phyloP scores from a whole-genome alignment of 306 rosid species.

The Vigna nakashimae region DNA sequence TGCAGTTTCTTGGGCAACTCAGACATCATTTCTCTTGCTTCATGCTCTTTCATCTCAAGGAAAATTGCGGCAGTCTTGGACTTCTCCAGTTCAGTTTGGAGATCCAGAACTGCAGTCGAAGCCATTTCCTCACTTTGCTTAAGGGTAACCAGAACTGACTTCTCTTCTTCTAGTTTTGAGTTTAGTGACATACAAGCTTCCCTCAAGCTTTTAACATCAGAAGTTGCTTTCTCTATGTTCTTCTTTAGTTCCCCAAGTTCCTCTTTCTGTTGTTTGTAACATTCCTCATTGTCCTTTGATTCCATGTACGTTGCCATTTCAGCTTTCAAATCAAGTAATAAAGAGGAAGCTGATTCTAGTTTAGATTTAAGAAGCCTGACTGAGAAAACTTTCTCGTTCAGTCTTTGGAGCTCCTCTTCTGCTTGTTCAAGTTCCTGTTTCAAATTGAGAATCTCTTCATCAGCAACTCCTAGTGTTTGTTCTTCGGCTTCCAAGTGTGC shows the following conservation, averaged over 20 bases:
- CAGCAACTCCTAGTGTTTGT: constrained; percentile 63
- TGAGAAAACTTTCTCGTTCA: constrained; percentile 67
- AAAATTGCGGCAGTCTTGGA: constrained; percentile 62
- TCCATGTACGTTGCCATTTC: constrained; percentile 81
- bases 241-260: constrained; percentile 76
- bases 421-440: constrained; percentile 74
- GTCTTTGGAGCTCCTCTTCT: constrained; percentile 71
- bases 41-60: constrained; percentile 72
- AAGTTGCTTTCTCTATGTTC: constrained; percentile 71
- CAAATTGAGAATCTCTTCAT: constrained; percentile 64
- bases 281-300: constrained; percentile 68
- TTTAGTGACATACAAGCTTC: constrained; percentile 71
- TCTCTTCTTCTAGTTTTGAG: constrained; percentile 74
- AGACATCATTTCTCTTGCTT: constrained; percentile 67
- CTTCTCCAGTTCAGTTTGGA: constrained; percentile 74
- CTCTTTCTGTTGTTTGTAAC: constrained; percentile 36
- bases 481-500: constrained; percentile 72
- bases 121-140: constrained; percentile 78
- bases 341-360: constrained; percentile 70
- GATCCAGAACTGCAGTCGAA: constrained; percentile 60
- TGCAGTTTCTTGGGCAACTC: constrained; percentile 77
- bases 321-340: constrained; percentile 73
- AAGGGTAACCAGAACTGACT: constrained; percentile 58
- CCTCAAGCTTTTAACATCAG: constrained; percentile 72
- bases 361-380: constrained; percentile 76